Percentiles rank a stretch among this genome's conserved stretches.
Conservation (phyloP, 2,329 filamentous ascomycete genomes). For the Magnaporthiopsis rhizophila region DNA sequence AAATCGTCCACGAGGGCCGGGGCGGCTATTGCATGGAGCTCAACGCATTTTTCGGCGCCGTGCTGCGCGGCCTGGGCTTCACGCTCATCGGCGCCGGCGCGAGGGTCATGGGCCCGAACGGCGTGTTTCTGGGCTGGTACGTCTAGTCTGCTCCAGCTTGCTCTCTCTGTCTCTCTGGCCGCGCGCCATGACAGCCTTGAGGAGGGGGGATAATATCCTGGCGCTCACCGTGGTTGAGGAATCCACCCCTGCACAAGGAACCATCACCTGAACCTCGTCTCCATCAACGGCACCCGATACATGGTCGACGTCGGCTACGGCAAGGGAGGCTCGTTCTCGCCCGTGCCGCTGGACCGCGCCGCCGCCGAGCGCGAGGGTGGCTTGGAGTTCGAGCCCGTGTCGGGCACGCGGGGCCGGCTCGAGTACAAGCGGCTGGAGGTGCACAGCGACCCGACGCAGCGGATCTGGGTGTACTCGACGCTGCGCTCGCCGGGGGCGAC, state of each 20-base stretch:
- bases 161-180: not conserved
- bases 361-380: not conserved
- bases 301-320: slow-evolving; percentile 56
- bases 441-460: slow-evolving; percentile 25
- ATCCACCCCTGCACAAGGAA: slow-evolving; percentile 31
- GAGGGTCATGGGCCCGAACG: slow-evolving; percentile 5
- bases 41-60: slow-evolving; percentile 34
- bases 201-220: not conserved
- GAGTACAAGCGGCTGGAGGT: slow-evolving; percentile 8
- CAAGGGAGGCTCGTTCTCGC: slow-evolving; percentile 28
- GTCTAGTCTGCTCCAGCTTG: slow-evolving; percentile 4
- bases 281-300: slow-evolving; percentile 37
- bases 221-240: not conserved
- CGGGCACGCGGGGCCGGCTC: not conserved
- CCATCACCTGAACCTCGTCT: slow-evolving; percentile 54
- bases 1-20: slow-evolving; percentile 31
- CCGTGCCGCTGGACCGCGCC: slow-evolving; percentile 21
- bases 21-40: slow-evolving; percentile 49
- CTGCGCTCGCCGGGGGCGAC: slow-evolving; percentile 4
- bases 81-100: slow-evolving; percentile 29
- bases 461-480: slow-evolving; percentile 31
- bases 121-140: slow-evolving; percentile 20
- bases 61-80: slow-evolving; percentile 41
- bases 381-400: not conserved
- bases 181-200: not conserved